Evolutionary conservation across 1,284 basidiomycete genomes (phyloP), one percentile per base, ranked within the genome.

Genomic region (Athelia sp.): DNA sequence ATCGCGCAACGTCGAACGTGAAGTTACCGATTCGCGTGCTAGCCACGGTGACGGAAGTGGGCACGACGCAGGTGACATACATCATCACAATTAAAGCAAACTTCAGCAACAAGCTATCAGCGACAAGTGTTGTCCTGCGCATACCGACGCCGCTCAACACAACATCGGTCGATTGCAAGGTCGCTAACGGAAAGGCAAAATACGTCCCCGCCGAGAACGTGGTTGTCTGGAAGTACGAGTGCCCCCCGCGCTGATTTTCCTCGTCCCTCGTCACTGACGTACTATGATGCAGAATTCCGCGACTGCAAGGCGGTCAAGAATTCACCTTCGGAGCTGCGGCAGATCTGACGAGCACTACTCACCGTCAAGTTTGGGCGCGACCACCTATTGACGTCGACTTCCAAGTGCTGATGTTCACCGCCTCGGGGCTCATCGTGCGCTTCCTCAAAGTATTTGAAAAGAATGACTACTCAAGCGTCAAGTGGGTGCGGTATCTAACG

Each of bases 401-500:
- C 70, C 84, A 94, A 71, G 96, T 99, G 50, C 78, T 99, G 60
- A 99, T 99, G 96, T 94, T 98, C 69, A 98, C 96, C 0, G 81
- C 95, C 4, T 98, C 94, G 8, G 97, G 97, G 0, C 68, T 99
- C 58, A 86, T 97, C 47, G 97, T 99, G 15, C 82, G 96, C 44
- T 99, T 98, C 78, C 70, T 99, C 62, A 99, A 98, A 68, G 95
- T 99, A 21, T 98, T 97, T 60, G 97, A 99, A 74, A 97, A 94
- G 78, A 84, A 78, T 65, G 91, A 86, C 59, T 98, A 98, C 63
- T 83, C 92, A 59, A 91, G 88, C 56, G 83, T 94, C 54, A 95
- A 95, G 66, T 96, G 93, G 93, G 93, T 96, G 22, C 73, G 90
- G 44, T 91, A 93, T 63, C 77, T 94, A 51, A 93, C 91, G 24